Conservation (phyloP, 1,284 basidiomycete genomes). For the Golubevia pallescens region DNA sequence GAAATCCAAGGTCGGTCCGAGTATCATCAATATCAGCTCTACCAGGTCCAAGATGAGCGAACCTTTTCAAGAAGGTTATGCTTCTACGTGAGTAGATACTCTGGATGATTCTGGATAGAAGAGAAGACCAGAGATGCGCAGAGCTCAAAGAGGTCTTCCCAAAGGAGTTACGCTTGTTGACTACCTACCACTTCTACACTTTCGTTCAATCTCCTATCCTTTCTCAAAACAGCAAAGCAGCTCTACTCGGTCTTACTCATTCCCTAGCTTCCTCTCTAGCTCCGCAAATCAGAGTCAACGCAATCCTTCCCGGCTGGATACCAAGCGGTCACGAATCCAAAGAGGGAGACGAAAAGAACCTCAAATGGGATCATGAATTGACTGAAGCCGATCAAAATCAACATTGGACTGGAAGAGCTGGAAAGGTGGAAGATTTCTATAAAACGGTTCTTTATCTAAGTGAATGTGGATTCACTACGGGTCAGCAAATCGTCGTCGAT, state of each 20-base stretch:
- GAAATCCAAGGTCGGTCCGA: neutral
- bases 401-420: neutral
- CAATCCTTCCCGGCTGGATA: slow-evolving; percentile 6
- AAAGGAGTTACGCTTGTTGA: too few relatives aligned
- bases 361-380: neutral
- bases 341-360: neutral
- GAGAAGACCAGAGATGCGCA: too few relatives aligned
- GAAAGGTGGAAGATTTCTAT: slow-evolving; percentile 2
- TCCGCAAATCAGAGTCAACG: slow-evolving; percentile 3
- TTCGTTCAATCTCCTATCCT: neutral
- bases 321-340: neutral
- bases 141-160: too few relatives aligned
- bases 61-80: slow-evolving; percentile 5
- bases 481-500: slow-evolving; percentile 3
- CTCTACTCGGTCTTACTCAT: slow-evolving; percentile 3
- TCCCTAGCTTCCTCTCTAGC: slow-evolving; percentile 3
- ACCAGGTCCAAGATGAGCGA: neutral
- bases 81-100: slow-evolving; percentile 2
- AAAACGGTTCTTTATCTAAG: neutral
- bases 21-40: neutral
- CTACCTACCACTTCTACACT: too few relatives aligned
- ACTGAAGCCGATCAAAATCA: neutral
- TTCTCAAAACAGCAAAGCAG: slow-evolving; percentile 3
- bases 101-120: too few relatives aligned
- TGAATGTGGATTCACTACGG: neutral